Evolutionary conservation across 2,329 filamentous ascomycete genomes (phyloP).

Genomic region (Blumeria hordei): DNA sequence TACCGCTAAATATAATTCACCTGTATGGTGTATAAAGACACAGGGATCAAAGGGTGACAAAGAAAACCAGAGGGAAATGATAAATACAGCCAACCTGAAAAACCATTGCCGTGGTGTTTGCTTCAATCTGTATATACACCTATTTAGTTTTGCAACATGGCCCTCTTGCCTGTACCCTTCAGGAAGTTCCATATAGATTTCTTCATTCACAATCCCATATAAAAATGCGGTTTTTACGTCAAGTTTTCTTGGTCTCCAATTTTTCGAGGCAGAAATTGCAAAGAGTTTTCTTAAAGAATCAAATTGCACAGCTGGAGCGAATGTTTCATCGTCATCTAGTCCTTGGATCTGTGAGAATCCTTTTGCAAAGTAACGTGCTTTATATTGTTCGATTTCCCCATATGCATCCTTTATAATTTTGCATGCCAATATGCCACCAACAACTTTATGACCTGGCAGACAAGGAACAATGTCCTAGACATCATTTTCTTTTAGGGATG

Average conservation of each 20-base stretch:
- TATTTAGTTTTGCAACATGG: neutral
- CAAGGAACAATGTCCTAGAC: neutral
- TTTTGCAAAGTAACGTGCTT: neutral
- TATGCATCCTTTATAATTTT: neutral
- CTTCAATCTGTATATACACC: neutral
- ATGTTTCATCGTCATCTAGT: neutral
- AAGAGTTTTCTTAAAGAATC: neutral
- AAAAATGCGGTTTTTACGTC: neutral
- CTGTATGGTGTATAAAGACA: neutral
- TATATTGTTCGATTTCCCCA: neutral
- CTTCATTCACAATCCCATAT: slow-evolving; percentile 1
- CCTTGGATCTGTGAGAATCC: neutral
- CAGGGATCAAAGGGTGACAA: neutral
- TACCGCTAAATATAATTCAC: neutral
- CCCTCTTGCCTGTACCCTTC: neutral
- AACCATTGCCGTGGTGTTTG: neutral
- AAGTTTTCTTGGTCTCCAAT: neutral
- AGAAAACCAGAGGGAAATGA: neutral
- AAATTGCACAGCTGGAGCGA: neutral
- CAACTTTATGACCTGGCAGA: neutral
- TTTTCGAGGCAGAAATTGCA: neutral
- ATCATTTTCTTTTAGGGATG: neutral
- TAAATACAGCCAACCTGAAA: neutral
- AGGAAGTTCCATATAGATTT: neutral
- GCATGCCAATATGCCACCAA: neutral